These are phyloP conservation scores for Candida sithepensis DNA, from an alignment of 805 yeast genomes.

Conservation along the genomic window DNA sequence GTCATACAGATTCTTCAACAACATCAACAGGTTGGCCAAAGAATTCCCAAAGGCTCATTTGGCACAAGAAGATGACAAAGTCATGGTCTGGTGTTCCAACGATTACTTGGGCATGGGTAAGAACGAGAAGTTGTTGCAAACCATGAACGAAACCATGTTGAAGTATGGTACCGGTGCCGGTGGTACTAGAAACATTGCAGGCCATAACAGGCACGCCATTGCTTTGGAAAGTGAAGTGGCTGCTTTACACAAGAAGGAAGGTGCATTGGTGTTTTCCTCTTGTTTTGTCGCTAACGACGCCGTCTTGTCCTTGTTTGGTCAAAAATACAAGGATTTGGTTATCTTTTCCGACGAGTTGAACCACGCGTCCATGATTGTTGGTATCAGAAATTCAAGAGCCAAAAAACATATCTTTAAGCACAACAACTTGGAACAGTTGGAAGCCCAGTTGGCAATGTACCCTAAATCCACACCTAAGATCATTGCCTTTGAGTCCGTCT, in stretches of 20 bases:
- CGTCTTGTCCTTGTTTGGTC: conserved; percentile 84
- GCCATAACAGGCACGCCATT: conserved; percentile 91
- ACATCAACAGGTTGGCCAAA: conserved; percentile 90
- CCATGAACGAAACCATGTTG: conserved; percentile 77
- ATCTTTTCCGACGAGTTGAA: conserved; percentile 90
- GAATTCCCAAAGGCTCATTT: conserved; percentile 95
- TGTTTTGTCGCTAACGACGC: conserved; percentile 98
- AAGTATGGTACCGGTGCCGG: conserved; percentile 99
- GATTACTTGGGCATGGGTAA: conserved; percentile 96
- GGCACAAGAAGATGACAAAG: conserved; percentile 68
- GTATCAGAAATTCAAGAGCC: conserved; percentile 86
- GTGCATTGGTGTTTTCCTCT: conserved; percentile 90
- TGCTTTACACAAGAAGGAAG: conserved; percentile 88
- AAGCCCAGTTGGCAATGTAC: conserved; percentile 67
- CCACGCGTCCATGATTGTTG: conserved; percentile 98
- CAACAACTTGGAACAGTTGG: conserved; percentile 82
- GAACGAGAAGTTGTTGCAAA: conserved; percentile 65
- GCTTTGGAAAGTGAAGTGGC: conserved; percentile 83
- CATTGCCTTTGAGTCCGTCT: conserved; percentile 95
- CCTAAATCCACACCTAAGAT: conserved; percentile 90
- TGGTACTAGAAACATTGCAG: conserved; percentile 98
- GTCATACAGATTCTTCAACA: conserved; percentile 94
- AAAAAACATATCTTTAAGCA: conserved; percentile 89
- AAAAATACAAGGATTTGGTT: conserved; percentile 83
- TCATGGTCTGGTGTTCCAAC: conserved; percentile 98